Evolutionary conservation across 495 filamentous ascomycete genomes (phyloP), one percentile per base, ranked within the genome.

Genomic region (Recurvomyces mirabilis): DNA sequence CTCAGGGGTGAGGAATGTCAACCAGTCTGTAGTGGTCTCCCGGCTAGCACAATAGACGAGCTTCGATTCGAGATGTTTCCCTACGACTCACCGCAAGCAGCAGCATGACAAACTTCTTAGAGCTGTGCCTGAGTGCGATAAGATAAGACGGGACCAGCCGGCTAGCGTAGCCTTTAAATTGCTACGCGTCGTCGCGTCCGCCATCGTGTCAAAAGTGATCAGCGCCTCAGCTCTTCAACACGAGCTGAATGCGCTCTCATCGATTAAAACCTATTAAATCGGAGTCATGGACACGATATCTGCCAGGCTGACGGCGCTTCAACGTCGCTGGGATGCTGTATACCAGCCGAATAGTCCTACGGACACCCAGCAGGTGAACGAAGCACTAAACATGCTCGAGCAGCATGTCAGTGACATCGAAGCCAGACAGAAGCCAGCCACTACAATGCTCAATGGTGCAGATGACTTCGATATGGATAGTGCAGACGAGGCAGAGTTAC

Each of bases 391-490:
- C n/a, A n/a, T n/a, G n/a, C n/a, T n/a, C n/a, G n/a, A n/a, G n/a
- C n/a, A n/a, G n/a, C n/a, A n/a, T n/a, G n/a, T n/a, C 26, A 29
- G 17, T 15, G 33, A 36, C 33, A 6, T 36, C 6, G 33, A 36
- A 7, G 17, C 9, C 33, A n/a, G n/a, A n/a, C n/a, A n/a, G n/a
- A n/a, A n/a, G n/a, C n/a, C n/a, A n/a, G n/a, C n/a, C n/a, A n/a
- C n/a, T n/a, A n/a, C n/a, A n/a, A n/a, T n/a, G n/a, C n/a, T n/a
- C n/a, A n/a, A n/a, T n/a, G n/a, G n/a, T n/a, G n/a, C n/a, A n/a
- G 39, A 42, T 42, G 39, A 30, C 15, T 42, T 42, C 25, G 39
- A 32, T 17, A 31, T 42, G 39, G 28, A 42, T 3, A 17, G n/a
- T 5, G 12, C 19, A 5, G 39, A 42, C 14, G 39, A 42, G 15